Base-by-base conservation (phyloP, 2,329 filamentous ascomycete species). In the Fusarium metavorans region DNA sequence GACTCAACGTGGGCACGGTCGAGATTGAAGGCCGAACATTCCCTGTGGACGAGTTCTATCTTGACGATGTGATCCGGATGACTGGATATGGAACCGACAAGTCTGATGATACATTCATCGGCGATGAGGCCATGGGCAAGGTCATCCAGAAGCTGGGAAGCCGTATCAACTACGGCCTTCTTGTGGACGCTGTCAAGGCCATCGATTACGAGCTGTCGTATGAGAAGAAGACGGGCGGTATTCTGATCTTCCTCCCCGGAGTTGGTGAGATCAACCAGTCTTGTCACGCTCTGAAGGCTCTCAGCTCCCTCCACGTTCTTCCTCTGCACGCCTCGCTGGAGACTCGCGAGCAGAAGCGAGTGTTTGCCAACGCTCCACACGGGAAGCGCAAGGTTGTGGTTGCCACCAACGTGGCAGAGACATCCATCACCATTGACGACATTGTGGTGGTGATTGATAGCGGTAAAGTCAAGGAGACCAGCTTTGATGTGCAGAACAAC, bases 401-500 rank as follows among this genome's bases (percentile, higher is more conserved):
- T 8, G 94, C 97, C 1, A 99, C 97, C 52, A 99, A 99, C 79
- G 96, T 99, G 3, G 97, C 97, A 2, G 97, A 99, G 82, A 99
- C 97, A 0, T 98, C 97, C 3, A 98, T 99, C 81, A 99, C 97
- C 0, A 99, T 99, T 70, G 95, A 98, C 80, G 97, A 99, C 80
- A 94, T 99, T 63, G 94, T 98, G 3, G 96, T 94, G 3, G 97
- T 99, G 54, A 96, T 99, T 73, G 97, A 99, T 81, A 97, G 93
- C 13, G 97, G 97, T 32, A 92, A 95, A 63, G 97, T 99, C 69
- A 99, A 99, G 81, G 96, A 99, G 83, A 99, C 95, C 0, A 96
- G 94, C 80, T 98, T 95, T 78, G 97, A 98, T 81, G 91, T 95
- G 0, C 90, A 93, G 72, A 97, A 93, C 81, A 98, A 98, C 80